These are phyloP conservation scores for Brassica cretica DNA, from an alignment of 345 rosid genomes.

Conservation along the genomic window DNA sequence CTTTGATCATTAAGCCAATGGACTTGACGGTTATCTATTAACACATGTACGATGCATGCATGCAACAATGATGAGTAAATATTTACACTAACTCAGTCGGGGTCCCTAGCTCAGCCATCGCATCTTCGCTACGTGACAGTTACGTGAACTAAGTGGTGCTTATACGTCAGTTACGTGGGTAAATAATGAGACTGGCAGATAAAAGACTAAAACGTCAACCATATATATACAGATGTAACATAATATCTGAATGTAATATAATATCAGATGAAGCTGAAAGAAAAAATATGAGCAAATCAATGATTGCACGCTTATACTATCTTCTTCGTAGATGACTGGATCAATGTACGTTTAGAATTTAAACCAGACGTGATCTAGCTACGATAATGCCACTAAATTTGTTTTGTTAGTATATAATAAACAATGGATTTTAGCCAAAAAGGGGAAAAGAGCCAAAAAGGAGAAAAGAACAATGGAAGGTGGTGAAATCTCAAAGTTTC, in stretches of 20 bases:
- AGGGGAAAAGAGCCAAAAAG: too few species aligned
- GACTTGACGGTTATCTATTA: background rate
- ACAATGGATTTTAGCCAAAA: too few species aligned
- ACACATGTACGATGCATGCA: background rate
- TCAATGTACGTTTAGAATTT: too few species aligned
- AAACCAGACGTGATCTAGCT: too few species aligned
- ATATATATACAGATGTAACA: too few species aligned
- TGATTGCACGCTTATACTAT: background rate
- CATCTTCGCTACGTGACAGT: background rate
- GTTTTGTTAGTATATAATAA: too few species aligned
- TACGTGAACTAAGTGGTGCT: too few species aligned
- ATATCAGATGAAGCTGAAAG: background rate
- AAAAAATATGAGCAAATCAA: background rate
- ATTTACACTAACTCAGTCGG: background rate
- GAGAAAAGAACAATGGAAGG: background rate
- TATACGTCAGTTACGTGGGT: background rate
- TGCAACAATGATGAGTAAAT: background rate
- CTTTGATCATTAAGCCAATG: background rate
- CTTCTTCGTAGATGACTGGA: too few species aligned
- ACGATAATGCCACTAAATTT: too few species aligned
- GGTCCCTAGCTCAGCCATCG: background rate
- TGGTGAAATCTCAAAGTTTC: background rate
- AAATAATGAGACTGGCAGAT: background rate
- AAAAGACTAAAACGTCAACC: background rate
- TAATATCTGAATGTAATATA: background rate